These are phyloP conservation scores for Lactarius hatsudake DNA, from an alignment of 768 basidiomycete genomes.

Conservation along the genomic window DNA sequence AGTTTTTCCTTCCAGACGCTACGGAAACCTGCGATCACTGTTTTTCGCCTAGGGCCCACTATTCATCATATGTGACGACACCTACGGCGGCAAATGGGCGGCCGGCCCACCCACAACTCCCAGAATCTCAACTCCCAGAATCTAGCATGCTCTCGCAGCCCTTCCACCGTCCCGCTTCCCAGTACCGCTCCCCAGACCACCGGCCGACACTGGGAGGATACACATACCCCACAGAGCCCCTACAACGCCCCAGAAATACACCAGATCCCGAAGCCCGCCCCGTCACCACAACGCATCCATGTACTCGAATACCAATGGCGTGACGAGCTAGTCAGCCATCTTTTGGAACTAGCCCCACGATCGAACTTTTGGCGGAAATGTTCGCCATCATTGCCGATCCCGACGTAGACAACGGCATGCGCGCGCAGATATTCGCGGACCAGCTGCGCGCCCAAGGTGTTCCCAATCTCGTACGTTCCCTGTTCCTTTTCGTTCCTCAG, in stretches of 20 bases:
- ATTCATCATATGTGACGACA: background rate
- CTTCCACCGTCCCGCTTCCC: background rate
- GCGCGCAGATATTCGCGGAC: background rate
- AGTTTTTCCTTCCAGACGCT: no score
- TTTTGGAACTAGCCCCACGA: background rate
- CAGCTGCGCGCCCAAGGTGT: constrained; percentile 2
- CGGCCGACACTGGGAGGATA: background rate
- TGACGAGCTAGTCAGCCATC: background rate
- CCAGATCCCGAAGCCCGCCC: background rate
- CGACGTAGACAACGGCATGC: background rate
- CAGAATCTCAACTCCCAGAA: no score
- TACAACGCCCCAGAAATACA: background rate
- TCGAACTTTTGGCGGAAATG: constrained; percentile 14
- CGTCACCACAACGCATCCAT: background rate
- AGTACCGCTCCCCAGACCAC: background rate
- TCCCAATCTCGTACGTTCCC: constrained; percentile 7
- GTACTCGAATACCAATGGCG: constrained; percentile 11
- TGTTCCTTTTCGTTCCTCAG: background rate
- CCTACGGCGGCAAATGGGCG: background rate
- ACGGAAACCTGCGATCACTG: background rate
- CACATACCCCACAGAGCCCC: background rate
- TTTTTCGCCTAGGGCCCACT: background rate
- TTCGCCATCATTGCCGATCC: constrained; percentile 16
- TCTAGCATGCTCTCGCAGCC: background rate
- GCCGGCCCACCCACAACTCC: background rate